Evolutionary conservation across 2,329 filamentous ascomycete genomes (phyloP).

Genomic region (Pseudopyrenochaeta lycopersici): DNA sequence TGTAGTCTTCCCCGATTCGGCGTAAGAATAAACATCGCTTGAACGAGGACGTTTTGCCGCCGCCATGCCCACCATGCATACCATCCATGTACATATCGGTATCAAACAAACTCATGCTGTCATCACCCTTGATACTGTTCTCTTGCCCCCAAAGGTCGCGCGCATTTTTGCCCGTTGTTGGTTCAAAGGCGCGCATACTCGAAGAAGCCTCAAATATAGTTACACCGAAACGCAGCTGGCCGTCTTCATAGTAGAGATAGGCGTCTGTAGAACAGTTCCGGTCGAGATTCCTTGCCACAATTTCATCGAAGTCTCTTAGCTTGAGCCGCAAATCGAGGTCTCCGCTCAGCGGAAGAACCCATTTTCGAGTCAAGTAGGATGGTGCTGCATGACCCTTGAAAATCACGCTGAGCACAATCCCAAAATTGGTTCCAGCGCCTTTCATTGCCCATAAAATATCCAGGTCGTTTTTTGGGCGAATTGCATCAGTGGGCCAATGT

Average conservation of each 20-base stretch:
- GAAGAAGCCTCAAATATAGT: slow-evolving; percentile 58
- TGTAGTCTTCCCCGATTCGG: slow-evolving; percentile 48
- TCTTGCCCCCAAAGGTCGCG: slow-evolving; percentile 52
- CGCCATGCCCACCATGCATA: slow-evolving; percentile 67
- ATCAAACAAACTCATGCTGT: slow-evolving; percentile 65
- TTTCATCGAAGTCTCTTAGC: slow-evolving; percentile 54
- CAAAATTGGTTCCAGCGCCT: slow-evolving; percentile 69
- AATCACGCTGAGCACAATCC: slow-evolving; percentile 63
- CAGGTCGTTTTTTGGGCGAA: slow-evolving; percentile 57
- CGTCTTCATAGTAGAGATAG: slow-evolving; percentile 63
- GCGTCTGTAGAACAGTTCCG: slow-evolving; percentile 61
- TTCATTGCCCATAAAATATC: slow-evolving; percentile 67
- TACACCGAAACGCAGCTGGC: slow-evolving; percentile 61
- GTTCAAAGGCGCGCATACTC: slow-evolving; percentile 10
- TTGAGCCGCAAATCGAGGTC: slow-evolving; percentile 42
- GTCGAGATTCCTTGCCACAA: slow-evolving; percentile 53
- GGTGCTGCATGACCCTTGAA: slow-evolving; percentile 59
- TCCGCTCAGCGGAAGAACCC: slow-evolving; percentile 36
- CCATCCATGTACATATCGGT: slow-evolving; percentile 68
- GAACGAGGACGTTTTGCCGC: slow-evolving; percentile 69
- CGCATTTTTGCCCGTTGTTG: slow-evolving; percentile 19
- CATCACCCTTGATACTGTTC: slow-evolving; percentile 53
- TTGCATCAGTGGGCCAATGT: slow-evolving; percentile 52
- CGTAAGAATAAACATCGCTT: slow-evolving; percentile 71
- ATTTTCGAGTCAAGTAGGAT: slow-evolving; percentile 47